Evolutionary conservation across 371 early-diverging fungal species (phyloP).

Genomic region (Neoconidiobolus thromboides): DNA sequence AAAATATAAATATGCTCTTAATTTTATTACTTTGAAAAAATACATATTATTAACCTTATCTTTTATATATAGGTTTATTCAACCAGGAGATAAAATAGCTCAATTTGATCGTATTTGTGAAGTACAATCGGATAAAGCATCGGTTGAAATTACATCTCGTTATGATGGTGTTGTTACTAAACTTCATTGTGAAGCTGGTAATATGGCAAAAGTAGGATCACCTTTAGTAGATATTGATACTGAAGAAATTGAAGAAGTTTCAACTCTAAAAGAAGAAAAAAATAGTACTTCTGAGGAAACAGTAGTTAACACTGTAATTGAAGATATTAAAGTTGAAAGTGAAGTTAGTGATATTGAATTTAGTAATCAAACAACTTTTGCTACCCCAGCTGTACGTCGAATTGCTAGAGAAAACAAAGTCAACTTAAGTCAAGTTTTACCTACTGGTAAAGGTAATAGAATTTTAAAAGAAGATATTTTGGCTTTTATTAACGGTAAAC

Average conservation of each 20-base stretch:
- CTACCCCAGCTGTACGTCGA: slow-evolving; percentile 86
- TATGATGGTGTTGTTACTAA: slow-evolving; percentile 70
- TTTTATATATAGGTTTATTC: slow-evolving; percentile 48
- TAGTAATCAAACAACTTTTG: slow-evolving; percentile 14
- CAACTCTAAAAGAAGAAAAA: slow-evolving; percentile 12
- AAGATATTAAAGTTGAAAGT: too few relatives aligned
- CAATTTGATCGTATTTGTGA: slow-evolving; percentile 93
- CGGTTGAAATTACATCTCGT: slow-evolving; percentile 92
- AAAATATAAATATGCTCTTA: not conserved
- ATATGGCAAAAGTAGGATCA: slow-evolving; percentile 83
- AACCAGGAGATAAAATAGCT: slow-evolving; percentile 68
- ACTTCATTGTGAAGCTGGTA: slow-evolving; percentile 66
- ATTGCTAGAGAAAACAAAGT: slow-evolving; percentile 63
- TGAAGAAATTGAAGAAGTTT: slow-evolving; percentile 7
- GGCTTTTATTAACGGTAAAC: slow-evolving; percentile 18
- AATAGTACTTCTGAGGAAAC: slow-evolving; percentile 12
- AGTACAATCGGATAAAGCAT: slow-evolving; percentile 95
- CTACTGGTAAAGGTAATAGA: slow-evolving; percentile 74
- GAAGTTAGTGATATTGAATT: too few relatives aligned
- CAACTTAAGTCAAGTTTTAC: slow-evolving; percentile 46
- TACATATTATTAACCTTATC: too few relatives aligned
- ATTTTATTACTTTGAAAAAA: too few relatives aligned
- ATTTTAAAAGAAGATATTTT: slow-evolving; percentile 83
- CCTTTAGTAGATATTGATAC: slow-evolving; percentile 85
- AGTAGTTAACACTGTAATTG: not conserved